Evolutionary conservation across 2,329 filamentous ascomycete species (phyloP).

Genomic region (Colletotrichum sp.): DNA sequence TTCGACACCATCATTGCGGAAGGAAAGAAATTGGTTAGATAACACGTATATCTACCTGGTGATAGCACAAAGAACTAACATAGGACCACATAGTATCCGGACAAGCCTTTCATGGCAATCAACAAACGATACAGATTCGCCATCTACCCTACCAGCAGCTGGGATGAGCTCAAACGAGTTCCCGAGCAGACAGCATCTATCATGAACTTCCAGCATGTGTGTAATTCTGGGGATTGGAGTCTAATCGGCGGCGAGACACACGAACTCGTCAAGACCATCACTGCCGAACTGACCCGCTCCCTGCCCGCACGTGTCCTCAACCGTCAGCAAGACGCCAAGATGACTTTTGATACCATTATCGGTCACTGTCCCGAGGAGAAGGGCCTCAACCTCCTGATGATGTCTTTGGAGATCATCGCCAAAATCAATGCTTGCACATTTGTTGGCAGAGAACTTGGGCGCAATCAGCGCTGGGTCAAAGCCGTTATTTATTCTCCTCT

Average conservation of each 20-base stretch:
- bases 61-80: background rate
- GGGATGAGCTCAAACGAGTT: background rate
- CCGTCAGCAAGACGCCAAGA: background rate
- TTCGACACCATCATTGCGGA: background rate
- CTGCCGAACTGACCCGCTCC: background rate
- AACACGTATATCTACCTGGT: fast-evolving
- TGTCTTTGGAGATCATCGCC: background rate
- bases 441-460: background rate
- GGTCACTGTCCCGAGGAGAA: background rate
- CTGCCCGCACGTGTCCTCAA: background rate
- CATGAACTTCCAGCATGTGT: background rate
- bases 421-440: background rate
- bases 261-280: background rate
- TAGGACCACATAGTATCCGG: background rate
- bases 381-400: background rate
- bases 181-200: background rate
- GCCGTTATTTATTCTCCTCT: background rate
- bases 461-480: background rate
- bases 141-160: background rate
- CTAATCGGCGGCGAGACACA: background rate
- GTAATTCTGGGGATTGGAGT: background rate
- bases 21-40: background rate
- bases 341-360: background rate
- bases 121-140: background rate
- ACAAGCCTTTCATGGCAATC: background rate